Evolutionary conservation across 1,284 basidiomycete species (phyloP), one percentile per base, ranked within the genome.

Genomic region (Ceratobasidium sp.): DNA sequence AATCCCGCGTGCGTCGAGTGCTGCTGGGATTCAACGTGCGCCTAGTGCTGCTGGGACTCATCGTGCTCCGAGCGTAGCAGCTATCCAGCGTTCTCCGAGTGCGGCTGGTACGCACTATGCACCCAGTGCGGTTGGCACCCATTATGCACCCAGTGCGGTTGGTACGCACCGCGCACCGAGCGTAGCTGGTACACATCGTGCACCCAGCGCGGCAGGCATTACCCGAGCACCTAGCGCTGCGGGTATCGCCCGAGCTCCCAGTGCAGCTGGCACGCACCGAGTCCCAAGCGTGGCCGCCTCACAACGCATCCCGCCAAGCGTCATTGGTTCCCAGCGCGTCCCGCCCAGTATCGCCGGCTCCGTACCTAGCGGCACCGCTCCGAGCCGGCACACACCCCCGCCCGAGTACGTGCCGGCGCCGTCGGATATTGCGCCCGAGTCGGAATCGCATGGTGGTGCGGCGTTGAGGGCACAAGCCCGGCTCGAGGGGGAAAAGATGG

Each of bases 401-500:
- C 66, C 53, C 39, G 66, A 69, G 16, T 22, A 8, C 11, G 37
- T 37, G 39, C n/a, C 66, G 1, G 53, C 53, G n/a, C 53, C 51
- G 39, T 69, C 66, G 24, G 66, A 69, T 43, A 69, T 69, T 19
- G 66, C 66, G 16, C 66, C 53, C 53, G 66, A 69, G 39, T 69
- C 51, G 2, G 66, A 69, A 19, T 56, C 53, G 2, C 66, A 69
- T 41, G 34, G 53, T 4, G 66, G 66, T 2, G 37, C 24, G 66
- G 81, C 84, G 22, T 85, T 96, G 46, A 88, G 95, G 27, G 87
- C 89, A 74, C 86, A 69, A 66, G 75, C 65, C n/a, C 81, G 81
- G 75, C 78, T 82, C 37, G 74, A 75, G 39, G 77, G 75, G 8
- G 78, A 80, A 43, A 54, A 78, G 80, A 94, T 94, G 93, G 88